Conservation (phyloP, 208 protist genomes). For the Wallacemonas sp. region DNA sequence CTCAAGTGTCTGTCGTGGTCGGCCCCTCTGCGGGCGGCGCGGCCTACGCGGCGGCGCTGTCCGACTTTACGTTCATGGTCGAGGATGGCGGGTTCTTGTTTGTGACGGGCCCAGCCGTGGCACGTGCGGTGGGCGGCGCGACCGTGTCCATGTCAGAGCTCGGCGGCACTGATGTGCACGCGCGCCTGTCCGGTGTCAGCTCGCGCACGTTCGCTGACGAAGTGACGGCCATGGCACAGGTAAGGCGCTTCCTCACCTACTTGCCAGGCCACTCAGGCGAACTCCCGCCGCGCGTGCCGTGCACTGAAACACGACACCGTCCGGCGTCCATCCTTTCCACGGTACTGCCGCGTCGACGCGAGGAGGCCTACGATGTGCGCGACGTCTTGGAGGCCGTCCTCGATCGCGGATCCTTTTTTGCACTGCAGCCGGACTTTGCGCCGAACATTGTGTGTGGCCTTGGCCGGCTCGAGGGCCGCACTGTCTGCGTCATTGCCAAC, state of each 20-base stretch:
- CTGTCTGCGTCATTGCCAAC: conserved; percentile 95
- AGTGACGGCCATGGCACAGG: conserved; percentile 76
- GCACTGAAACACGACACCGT: conserved; percentile 53
- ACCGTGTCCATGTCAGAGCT: conserved; percentile 91
- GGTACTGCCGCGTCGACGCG: conserved; percentile 83
- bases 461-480: conserved; percentile 86
- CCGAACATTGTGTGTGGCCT: conserved; percentile 96
- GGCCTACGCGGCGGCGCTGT: conserved; percentile 94
- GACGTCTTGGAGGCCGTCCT: conserved; percentile 86
- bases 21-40: conserved; percentile 93
- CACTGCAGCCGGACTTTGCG: conserved; percentile 93
- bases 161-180: conserved; percentile 90
- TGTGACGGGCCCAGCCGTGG: conserved; percentile 97
- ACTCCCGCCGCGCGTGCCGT: conserved; percentile 43
- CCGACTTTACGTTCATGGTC: conserved; percentile 98
- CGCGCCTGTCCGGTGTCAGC: conserved; percentile 85
- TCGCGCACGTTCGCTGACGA: conserved; percentile 93
- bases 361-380: conserved; percentile 94
- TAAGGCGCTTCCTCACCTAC: conserved; percentile 87
- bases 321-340: conserved; percentile 47
- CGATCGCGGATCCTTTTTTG: conserved; percentile 92
- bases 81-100: conserved; percentile 96
- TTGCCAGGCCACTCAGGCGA: conserved; percentile 88
- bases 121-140: conserved; percentile 95
- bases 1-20: conserved; percentile 97